Evolutionary conservation across 2,329 filamentous ascomycete genomes (phyloP).

Genomic region (Sphaceloma murrayae): DNA sequence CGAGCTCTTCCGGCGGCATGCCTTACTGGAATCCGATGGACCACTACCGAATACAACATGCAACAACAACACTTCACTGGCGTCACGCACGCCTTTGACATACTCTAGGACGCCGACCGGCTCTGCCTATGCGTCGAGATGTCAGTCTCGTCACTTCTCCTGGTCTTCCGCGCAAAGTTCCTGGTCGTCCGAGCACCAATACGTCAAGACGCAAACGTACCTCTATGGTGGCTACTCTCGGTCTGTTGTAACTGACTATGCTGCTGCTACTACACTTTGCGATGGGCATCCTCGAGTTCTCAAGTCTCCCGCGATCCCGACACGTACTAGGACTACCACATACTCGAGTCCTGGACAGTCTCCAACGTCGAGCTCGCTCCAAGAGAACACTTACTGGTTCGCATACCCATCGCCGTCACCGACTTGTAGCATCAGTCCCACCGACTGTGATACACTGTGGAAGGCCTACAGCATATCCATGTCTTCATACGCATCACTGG

Average conservation of each 20-base stretch:
- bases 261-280: conserved; percentile 26
- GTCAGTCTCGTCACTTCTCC: conserved; percentile 1
- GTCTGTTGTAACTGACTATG: conserved; percentile 23
- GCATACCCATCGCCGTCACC: conserved; percentile 21
- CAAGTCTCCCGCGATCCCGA: conserved; percentile 22
- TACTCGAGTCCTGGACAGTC: conserved; percentile 16
- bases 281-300: conserved; percentile 25
- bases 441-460: conserved; percentile 26
- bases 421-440: conserved; percentile 22
- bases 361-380: conserved; percentile 17
- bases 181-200: conserved; percentile 15
- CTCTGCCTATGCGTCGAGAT: conserved; percentile 13
- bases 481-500: conserved; percentile 14
- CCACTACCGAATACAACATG: too few species aligned
- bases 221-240: conserved; percentile 19
- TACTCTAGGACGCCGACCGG: conserved; percentile 3
- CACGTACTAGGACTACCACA: conserved; percentile 19
- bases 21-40: too few species aligned
- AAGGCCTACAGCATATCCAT: conserved; percentile 23
- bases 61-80: too few species aligned
- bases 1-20: too few species aligned
- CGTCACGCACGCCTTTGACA: too few species aligned
- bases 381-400: conserved; percentile 16
- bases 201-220: neutral
- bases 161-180: conserved; percentile 15